A percentile compares a stretch with the other conserved stretches of the same genome.
Evolutionary conservation across 106 monocot species (phyloP).

Genomic region (Allium fistulosum): DNA sequence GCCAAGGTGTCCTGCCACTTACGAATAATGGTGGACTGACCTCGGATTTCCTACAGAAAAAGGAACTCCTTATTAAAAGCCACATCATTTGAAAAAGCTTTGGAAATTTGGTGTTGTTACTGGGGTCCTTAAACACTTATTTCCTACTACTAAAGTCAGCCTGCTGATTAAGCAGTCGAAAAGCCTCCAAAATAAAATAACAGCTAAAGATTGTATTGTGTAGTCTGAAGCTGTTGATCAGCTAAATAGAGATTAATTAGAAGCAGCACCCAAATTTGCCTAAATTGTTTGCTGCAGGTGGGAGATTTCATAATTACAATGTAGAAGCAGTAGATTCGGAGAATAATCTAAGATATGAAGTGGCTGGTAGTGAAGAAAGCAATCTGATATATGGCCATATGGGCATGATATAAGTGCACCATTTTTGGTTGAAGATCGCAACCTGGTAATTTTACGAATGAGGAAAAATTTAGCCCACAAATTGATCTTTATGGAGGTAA

Average conservation of each 20-base stretch:
- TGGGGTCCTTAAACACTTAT: conserved; percentile 3
- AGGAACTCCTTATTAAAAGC: conserved; percentile 11
- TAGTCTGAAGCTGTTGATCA: conserved; percentile 1
- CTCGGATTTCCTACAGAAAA: not conserved
- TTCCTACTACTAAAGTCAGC: conserved; percentile 1
- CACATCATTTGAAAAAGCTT: conserved; percentile 6
- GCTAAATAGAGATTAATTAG: not conserved
- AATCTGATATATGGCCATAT: not conserved
- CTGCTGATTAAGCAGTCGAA: conserved; percentile 8
- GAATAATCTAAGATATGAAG: too few relatives aligned
- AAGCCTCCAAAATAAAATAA: conserved; percentile 13
- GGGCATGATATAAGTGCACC: too few relatives aligned
- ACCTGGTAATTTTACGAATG: too few relatives aligned
- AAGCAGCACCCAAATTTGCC: not conserved
- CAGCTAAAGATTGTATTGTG: conserved; percentile 1
- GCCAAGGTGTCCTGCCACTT: conserved; percentile 6
- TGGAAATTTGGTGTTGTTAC: conserved; percentile 9
- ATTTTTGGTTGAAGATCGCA: too few relatives aligned
- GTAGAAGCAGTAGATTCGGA: not conserved
- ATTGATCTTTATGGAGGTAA: too few relatives aligned
- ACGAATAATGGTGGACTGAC: conserved; percentile 6
- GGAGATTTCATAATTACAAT: not conserved
- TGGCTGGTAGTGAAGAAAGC: not conserved
- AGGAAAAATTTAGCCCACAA: too few relatives aligned
- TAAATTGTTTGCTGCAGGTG: not conserved